Percentiles rank a stretch among this genome's conserved stretches.
Conservation (phyloP, 257 asterid species). For the Galeopsis tetrahit region DNA sequence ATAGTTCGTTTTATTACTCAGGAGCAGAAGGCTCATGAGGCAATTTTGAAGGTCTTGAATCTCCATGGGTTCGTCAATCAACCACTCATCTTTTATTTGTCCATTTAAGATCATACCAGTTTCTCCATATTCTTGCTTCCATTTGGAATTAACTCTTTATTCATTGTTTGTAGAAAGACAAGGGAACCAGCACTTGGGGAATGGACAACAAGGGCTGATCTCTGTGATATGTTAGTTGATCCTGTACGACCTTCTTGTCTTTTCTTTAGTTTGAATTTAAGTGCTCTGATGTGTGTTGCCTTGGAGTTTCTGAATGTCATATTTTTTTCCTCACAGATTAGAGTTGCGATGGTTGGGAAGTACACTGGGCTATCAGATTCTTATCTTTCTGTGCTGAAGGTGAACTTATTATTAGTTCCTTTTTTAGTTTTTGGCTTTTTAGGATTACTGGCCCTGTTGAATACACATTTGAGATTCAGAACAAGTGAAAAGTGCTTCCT, state of each 20-base stretch:
- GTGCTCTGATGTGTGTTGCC: conserved; percentile 20
- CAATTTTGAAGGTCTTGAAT: conserved; percentile 81
- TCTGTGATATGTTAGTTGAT: conserved; percentile 65
- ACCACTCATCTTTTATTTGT: conserved; percentile 22
- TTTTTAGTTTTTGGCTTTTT: conserved; percentile 21
- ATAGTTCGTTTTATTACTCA: conserved; percentile 34
- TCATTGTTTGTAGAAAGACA: conserved; percentile 48
- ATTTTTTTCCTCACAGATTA: conserved; percentile 52
- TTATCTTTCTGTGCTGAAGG: conserved; percentile 81
- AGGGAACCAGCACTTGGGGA: conserved; percentile 70
- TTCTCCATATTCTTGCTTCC: conserved; percentile 12
- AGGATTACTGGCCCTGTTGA: conserved; percentile 8
- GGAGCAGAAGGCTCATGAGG: conserved; percentile 96
- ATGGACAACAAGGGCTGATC: conserved; percentile 84
- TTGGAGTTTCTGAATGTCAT: conserved; percentile 22
- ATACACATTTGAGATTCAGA: conserved; percentile 3
- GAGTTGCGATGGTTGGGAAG: conserved; percentile 88
- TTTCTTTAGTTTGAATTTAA: conserved; percentile 20
- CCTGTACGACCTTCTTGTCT: conserved; percentile 57
- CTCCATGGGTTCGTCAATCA: conserved; percentile 61
- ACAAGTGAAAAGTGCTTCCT: background rate
- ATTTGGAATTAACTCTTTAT: conserved; percentile 19
- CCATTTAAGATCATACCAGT: conserved; percentile 12
- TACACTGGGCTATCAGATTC: conserved; percentile 83
- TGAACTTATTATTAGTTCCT: conserved; percentile 28